A percentile compares a stretch with the other conserved stretches of the same genome.
Conservation (phyloP, 2,329 filamentous ascomycete species). For the Penicillium sclerotiorum region DNA sequence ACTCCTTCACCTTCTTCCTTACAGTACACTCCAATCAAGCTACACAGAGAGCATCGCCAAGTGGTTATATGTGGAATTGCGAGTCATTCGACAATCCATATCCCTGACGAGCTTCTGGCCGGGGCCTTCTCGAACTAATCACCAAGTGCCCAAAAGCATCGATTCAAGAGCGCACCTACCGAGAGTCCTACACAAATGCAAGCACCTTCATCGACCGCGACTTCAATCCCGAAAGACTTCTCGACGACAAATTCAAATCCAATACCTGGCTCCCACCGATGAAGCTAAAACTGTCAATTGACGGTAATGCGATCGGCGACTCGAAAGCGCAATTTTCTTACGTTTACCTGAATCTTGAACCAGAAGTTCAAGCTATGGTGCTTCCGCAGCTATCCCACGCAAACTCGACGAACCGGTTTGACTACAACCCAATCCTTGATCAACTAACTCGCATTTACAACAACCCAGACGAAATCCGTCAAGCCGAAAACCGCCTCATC, state of each 20-base stretch:
- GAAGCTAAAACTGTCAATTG: not conserved
- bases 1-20: too few species aligned
- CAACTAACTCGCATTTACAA: not conserved
- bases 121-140: too few species aligned
- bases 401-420: not conserved
- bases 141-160: too few species aligned
- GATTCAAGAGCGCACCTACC: too few species aligned
- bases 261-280: not conserved
- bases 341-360: not conserved
- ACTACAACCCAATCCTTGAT: not conserved
- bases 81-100: too few species aligned
- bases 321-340: not conserved
- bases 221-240: too few species aligned
- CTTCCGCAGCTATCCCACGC: not conserved
- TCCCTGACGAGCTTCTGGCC: too few species aligned
- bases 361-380: not conserved
- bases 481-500: not conserved
- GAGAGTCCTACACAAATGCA: too few species aligned
- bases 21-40: too few species aligned
- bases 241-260: not conserved
- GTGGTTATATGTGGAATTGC: too few species aligned
- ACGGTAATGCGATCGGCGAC: not conserved
- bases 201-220: too few species aligned
- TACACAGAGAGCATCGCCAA: too few species aligned
- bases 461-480: not conserved